phyloP scores from a whole-genome alignment of 2,329 filamentous ascomycete species.

The Aschersonia sp. region DNA sequence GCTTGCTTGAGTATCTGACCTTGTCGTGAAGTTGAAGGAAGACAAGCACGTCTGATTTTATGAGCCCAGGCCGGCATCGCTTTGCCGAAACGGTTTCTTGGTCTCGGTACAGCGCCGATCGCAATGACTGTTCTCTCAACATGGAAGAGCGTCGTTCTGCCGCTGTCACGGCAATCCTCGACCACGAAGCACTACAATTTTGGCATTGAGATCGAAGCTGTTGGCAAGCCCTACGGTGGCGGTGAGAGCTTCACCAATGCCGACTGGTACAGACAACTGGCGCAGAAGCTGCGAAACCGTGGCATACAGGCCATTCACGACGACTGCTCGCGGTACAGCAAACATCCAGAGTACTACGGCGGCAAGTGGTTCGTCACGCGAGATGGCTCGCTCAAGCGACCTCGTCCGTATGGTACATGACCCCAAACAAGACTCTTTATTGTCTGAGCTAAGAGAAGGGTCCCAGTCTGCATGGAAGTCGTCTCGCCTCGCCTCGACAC shows the following conservation, averaged over 20 bases:
- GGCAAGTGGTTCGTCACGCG: constrained; percentile 26
- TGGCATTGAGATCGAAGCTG: constrained; percentile 23
- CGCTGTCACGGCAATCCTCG: background rate
- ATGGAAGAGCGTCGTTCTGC: background rate
- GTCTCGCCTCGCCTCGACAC: constrained; percentile 24
- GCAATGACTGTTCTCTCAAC: background rate
- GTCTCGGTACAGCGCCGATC: background rate
- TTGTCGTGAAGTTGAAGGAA: background rate
- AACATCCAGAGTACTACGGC: constrained; percentile 25
- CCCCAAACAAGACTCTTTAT: background rate
- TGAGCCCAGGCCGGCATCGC: too few relatives aligned
- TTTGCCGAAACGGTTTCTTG: too few relatives aligned
- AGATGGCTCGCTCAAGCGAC: constrained; percentile 23
- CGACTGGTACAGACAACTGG: constrained; percentile 25
- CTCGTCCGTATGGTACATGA: constrained; percentile 18
- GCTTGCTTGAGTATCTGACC: background rate
- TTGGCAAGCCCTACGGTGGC: constrained; percentile 21
- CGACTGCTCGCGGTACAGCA: constrained; percentile 22
- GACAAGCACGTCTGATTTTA: too few relatives aligned
- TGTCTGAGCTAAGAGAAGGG: background rate
- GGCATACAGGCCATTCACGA: constrained; percentile 22
- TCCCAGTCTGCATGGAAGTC: constrained; percentile 24
- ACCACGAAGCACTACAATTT: constrained; percentile 21
- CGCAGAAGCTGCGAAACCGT: constrained; percentile 22
- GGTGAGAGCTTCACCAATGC: constrained; percentile 21